A percentile compares a stretch with the other conserved stretches of the same genome.
phyloP scores from a whole-genome alignment of 306 rosid genomes.

The Ochetophila trinervis region DNA sequence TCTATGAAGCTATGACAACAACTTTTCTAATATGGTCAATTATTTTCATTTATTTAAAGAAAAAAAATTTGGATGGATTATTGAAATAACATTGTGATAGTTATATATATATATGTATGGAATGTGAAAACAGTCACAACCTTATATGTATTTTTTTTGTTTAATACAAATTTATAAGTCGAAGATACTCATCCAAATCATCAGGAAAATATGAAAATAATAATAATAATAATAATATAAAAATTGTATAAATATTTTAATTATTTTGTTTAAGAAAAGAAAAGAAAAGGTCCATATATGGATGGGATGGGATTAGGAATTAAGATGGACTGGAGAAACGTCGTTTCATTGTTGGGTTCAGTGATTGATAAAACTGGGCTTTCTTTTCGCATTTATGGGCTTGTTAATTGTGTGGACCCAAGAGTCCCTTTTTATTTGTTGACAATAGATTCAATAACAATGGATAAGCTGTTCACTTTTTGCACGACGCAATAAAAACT shows the following conservation, averaged over 20 bases:
- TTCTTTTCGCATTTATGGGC: constrained; percentile 1
- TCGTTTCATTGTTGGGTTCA: not conserved
- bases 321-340: not conserved
- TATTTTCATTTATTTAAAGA: too few species aligned
- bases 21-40: too few species aligned
- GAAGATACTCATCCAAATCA: too few species aligned
- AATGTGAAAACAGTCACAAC: too few species aligned
- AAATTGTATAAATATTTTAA: not conserved
- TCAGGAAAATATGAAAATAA: too few species aligned
- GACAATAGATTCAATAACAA: not conserved
- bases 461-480: constrained; percentile 2
- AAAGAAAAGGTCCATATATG: not conserved
- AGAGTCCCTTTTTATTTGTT: not conserved
- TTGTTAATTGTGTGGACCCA: constrained; percentile 16
- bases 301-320: not conserved
- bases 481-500: not conserved
- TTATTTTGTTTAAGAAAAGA: not conserved
- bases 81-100: too few species aligned
- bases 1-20: too few species aligned
- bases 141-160: too few species aligned
- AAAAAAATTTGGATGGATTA: too few species aligned
- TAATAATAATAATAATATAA: too few species aligned
- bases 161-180: too few species aligned
- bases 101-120: too few species aligned
- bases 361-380: constrained; percentile 10